These are phyloP conservation scores for Diaporthe citri DNA, from an alignment of 2,329 filamentous ascomycete species.

Conservation along the genomic window DNA sequence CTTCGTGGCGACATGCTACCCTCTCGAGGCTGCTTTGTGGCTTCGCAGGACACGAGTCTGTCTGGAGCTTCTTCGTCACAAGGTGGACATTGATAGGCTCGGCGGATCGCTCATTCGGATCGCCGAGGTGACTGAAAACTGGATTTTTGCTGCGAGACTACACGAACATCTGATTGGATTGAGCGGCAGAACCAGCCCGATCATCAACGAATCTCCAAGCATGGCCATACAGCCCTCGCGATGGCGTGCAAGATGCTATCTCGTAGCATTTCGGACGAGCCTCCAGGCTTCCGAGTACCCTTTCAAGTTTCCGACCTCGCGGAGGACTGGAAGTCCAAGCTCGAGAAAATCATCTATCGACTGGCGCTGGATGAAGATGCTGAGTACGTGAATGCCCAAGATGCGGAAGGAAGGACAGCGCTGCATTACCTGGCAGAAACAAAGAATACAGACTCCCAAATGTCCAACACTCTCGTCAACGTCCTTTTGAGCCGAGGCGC, in stretches of 20 bases:
- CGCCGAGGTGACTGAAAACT: background rate
- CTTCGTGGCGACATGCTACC: background rate
- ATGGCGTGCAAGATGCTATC: background rate
- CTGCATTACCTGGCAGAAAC: background rate
- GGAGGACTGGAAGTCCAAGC: background rate
- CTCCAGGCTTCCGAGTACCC: background rate
- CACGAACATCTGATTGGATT: background rate
- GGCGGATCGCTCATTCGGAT: background rate
- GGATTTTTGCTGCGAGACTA: background rate
- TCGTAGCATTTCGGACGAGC: too few species aligned
- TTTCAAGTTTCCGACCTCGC: accelerated
- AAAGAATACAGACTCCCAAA: accelerated
- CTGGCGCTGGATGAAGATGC: background rate
- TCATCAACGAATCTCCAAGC: too few species aligned
- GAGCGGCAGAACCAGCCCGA: too few species aligned
- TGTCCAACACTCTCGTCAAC: background rate
- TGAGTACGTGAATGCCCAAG: background rate
- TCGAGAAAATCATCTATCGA: background rate
- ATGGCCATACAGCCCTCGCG: background rate
- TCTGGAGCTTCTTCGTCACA: background rate
- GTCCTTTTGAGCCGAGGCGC: background rate
- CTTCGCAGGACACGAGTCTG: background rate
- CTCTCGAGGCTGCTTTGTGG: background rate
- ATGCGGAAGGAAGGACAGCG: background rate
- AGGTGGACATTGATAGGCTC: background rate